Conservation (phyloP, 768 basidiomycete genomes). For the Lyophyllum decastes region DNA sequence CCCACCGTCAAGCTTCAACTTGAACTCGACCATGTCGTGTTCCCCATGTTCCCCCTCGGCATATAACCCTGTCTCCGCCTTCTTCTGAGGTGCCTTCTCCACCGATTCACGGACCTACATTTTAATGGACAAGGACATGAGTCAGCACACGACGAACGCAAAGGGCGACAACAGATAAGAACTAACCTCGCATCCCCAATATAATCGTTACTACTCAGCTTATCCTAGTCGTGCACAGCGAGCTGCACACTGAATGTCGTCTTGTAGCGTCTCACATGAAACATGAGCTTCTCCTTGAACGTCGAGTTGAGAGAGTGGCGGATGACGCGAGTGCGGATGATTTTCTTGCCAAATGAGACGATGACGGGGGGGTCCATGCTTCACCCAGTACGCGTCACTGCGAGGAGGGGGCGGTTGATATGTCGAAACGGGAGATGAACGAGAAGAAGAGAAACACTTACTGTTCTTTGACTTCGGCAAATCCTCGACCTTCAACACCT, state of each 20-base stretch:
- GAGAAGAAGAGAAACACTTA: slow-evolving; percentile 41
- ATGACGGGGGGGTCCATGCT: slow-evolving; percentile 99
- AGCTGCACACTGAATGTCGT: slow-evolving; percentile 76
- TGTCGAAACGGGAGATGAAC: background rate
- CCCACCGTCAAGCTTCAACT: slow-evolving; percentile 64
- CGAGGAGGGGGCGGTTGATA: background rate
- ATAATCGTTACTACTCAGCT: slow-evolving; percentile 84
- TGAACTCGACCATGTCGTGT: slow-evolving; percentile 74
- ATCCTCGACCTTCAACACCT: slow-evolving; percentile 83
- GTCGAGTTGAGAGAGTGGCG: slow-evolving; percentile 81
- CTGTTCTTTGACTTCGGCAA: slow-evolving; percentile 86
- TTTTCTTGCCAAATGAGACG: slow-evolving; percentile 94
- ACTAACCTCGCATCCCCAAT: slow-evolving; percentile 81
- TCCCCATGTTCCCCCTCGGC: slow-evolving; percentile 52
- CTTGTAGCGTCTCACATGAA: slow-evolving; percentile 92
- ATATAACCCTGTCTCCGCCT: slow-evolving; percentile 57
- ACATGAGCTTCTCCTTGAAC: slow-evolving; percentile 95
- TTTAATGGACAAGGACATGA: too few relatives aligned
- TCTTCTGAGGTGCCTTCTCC: slow-evolving; percentile 64
- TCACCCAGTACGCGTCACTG: slow-evolving; percentile 85
- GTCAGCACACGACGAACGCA: too few relatives aligned
- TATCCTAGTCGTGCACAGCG: slow-evolving; percentile 95
- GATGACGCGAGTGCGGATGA: slow-evolving; percentile 89
- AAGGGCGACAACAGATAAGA: background rate
- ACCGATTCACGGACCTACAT: slow-evolving; percentile 58